Percentiles rank a stretch among this genome's conserved stretches.
Conservation (phyloP, 805 yeast genomes). For the Crinitomyces ghanaensis region DNA sequence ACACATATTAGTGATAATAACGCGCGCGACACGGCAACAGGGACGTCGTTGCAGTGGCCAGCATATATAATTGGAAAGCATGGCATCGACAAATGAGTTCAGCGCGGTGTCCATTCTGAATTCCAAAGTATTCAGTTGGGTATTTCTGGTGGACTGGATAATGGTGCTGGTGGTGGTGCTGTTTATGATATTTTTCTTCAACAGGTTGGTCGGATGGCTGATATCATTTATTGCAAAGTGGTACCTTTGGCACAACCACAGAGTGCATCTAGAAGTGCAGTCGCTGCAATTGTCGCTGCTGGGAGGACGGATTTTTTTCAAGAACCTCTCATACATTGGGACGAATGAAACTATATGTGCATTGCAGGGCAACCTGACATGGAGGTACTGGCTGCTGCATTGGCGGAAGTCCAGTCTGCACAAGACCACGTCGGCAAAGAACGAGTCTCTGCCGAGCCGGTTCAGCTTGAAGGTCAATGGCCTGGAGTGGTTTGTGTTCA, state of each 20-base stretch:
- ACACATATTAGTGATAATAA: no score
- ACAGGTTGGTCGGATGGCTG: conserved; percentile 53
- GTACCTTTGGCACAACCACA: conserved; percentile 51
- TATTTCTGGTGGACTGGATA: conserved; percentile 76
- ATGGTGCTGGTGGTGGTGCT: conserved; percentile 50
- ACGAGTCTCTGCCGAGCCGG: conserved; percentile 10
- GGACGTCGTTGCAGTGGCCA: no score
- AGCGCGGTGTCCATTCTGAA: conserved; percentile 20
- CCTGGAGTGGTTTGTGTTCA: conserved; percentile 71
- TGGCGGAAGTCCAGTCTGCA: conserved; percentile 28
- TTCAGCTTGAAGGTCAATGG: conserved; percentile 53
- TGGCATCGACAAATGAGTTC: conserved; percentile 4
- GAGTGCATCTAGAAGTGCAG: conserved; percentile 53
- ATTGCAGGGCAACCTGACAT: conserved; percentile 63
- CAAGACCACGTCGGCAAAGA: not conserved
- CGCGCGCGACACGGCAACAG: no score
- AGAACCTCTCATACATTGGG: conserved; percentile 64
- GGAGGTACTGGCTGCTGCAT: conserved; percentile 77
- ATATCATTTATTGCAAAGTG: conserved; percentile 42
- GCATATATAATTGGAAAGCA: no score
- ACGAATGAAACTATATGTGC: conserved; percentile 60
- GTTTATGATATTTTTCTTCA: conserved; percentile 63
- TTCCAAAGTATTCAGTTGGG: conserved; percentile 40
- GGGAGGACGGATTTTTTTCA: conserved; percentile 73
- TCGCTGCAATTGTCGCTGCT: conserved; percentile 65